A percentile compares a stretch with the other conserved stretches of the same genome.
Evolutionary conservation across 1,284 basidiomycete species (phyloP).

Genomic region (Bondarzewia mesenterica): DNA sequence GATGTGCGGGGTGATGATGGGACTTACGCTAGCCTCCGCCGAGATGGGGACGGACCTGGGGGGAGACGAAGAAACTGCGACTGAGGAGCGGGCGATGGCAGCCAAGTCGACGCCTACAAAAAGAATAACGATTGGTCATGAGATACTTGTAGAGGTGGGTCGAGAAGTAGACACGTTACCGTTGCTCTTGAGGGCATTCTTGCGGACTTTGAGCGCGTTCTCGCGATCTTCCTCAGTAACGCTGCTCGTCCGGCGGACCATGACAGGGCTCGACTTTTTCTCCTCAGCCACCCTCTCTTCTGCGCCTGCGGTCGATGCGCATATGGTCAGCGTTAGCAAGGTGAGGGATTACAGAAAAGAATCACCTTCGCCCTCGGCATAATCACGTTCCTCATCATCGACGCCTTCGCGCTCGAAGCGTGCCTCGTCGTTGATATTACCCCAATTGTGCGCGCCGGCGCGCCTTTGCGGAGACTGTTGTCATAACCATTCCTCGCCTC

Average conservation of each 20-base stretch:
- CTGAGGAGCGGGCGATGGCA: conserved; percentile 75
- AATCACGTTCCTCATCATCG: conserved; percentile 40
- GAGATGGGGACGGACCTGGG: conserved; percentile 28
- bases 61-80: conserved; percentile 63
- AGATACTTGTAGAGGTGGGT: not conserved
- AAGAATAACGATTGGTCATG: not conserved
- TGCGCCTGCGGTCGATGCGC: not conserved
- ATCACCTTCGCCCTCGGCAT: conserved; percentile 22
- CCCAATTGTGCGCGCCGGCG: conserved; percentile 80
- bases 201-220: conserved; percentile 56
- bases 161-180: conserved; percentile 28
- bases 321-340: not conserved
- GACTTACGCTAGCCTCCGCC: conserved; percentile 31
- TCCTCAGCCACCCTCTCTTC: conserved; percentile 6
- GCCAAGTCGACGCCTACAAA: conserved; percentile 57
- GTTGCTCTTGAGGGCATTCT: conserved; percentile 53
- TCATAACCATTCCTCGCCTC: conserved; percentile 71
- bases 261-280: conserved; percentile 10
- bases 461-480: conserved; percentile 70
- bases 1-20: not conserved
- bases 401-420: conserved; percentile 46
- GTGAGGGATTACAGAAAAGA: not conserved
- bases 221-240: conserved; percentile 61
- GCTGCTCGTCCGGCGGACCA: conserved; percentile 25
- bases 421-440: conserved; percentile 56